A percentile compares a stretch with the other conserved stretches of the same genome.
phyloP scores from a whole-genome alignment of 2,329 filamentous ascomycete genomes.

The Bipolaris zeicola region DNA sequence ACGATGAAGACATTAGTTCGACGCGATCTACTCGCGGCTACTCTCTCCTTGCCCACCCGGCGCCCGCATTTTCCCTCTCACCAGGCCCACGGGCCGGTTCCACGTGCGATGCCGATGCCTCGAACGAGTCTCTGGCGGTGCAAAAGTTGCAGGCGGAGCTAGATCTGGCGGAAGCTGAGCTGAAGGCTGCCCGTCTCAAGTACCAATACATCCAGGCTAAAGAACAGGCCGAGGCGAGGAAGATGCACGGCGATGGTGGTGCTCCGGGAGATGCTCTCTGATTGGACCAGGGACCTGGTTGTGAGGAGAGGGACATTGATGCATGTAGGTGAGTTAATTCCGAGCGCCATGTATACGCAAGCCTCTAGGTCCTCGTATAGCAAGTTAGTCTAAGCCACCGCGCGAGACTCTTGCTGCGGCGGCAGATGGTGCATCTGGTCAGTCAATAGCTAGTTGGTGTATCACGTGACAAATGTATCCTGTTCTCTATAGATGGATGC shows the following conservation, averaged over 20 bases:
- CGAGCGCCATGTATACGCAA: too few species aligned
- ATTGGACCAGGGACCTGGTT: slow-evolving; percentile 2
- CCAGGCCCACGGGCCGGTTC: slow-evolving; percentile 7
- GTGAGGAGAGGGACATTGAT: neutral
- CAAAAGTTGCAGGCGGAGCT: slow-evolving; percentile 37
- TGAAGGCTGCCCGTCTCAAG: slow-evolving; percentile 32
- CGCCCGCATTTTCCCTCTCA: slow-evolving; percentile 19
- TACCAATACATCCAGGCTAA: slow-evolving; percentile 30
- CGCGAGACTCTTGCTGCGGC: too few species aligned
- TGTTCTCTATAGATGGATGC: too few species aligned
- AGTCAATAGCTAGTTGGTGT: too few species aligned
- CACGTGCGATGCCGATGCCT: slow-evolving; percentile 12
- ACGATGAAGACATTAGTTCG: slow-evolving; percentile 8
- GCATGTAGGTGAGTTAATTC: neutral
- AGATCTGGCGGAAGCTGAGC: slow-evolving; percentile 42
- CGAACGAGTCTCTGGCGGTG: slow-evolving; percentile 28
- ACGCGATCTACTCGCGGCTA: neutral
- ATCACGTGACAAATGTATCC: too few species aligned
- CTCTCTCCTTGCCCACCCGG: slow-evolving; percentile 4
- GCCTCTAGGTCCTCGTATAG: too few species aligned
- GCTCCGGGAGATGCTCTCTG: neutral
- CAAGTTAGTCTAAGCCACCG: too few species aligned
- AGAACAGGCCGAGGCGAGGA: slow-evolving; percentile 19
- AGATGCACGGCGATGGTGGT: slow-evolving; percentile 3
- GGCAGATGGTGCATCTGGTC: too few species aligned